Evolutionary conservation across 768 basidiomycete species (phyloP).

Genomic region (Suillus hirtellus): DNA sequence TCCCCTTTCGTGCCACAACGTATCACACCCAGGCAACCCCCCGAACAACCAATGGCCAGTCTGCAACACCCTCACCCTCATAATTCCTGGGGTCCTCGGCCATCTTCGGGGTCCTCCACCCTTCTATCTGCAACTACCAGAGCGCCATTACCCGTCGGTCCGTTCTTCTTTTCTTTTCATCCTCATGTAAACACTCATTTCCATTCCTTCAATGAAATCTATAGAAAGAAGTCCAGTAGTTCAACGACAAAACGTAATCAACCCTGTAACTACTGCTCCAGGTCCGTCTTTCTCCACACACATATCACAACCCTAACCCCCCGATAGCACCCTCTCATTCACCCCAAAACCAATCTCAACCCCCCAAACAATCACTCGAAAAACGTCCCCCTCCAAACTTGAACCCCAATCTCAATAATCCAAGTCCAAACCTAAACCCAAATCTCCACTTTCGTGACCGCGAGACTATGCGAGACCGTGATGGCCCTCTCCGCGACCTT

Average conservation of each 20-base stretch:
- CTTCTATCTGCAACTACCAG: conserved; percentile 23
- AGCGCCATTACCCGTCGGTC: conserved; percentile 27
- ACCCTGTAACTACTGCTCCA: conserved; percentile 24
- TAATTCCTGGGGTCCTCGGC: conserved; percentile 33
- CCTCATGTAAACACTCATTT: background rate
- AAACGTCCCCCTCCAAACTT: conserved; percentile 22
- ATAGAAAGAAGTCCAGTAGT: conserved; percentile 32
- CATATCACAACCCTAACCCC: conserved; percentile 10
- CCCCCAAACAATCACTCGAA: conserved; percentile 28
- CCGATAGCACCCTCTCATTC: conserved; percentile 28
- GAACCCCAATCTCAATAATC: conserved; percentile 8
- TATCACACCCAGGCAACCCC: conserved; percentile 29
- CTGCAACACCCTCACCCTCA: conserved; percentile 32
- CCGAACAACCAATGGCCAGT: conserved; percentile 30
- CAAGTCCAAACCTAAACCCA: conserved; percentile 7
- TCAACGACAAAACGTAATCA: conserved; percentile 28
- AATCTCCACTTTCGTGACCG: conserved; percentile 9
- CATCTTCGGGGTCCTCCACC: conserved; percentile 30
- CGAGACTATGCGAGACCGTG: conserved; percentile 9
- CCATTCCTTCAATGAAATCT: background rate
- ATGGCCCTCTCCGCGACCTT: background rate
- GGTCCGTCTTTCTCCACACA: conserved; percentile 13
- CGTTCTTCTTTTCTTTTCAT: conserved; percentile 13
- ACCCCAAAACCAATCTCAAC: conserved; percentile 19
- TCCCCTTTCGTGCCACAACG: conserved; percentile 28